A percentile compares a stretch with the other conserved stretches of the same genome.
These are phyloP conservation scores for Ustilago shanxiensis DNA, from an alignment of 1,284 basidiomycete genomes.

Conservation along the genomic window DNA sequence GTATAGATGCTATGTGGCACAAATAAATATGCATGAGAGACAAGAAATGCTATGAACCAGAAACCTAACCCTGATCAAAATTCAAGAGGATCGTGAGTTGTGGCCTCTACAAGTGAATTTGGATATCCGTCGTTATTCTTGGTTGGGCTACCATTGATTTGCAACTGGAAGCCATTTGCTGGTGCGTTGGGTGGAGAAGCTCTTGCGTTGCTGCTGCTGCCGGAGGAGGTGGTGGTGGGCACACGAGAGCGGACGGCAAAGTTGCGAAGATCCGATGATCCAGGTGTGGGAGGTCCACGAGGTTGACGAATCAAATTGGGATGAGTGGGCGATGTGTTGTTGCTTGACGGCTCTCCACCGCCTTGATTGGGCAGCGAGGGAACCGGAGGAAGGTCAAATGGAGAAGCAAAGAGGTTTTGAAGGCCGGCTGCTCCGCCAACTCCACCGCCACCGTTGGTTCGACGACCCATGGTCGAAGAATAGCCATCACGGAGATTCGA, in stretches of 20 bases:
- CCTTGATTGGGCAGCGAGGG: slow-evolving; percentile 39
- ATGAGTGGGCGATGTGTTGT: slow-evolving; percentile 28
- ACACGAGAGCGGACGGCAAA: slow-evolving; percentile 56
- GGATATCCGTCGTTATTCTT: slow-evolving; percentile 25
- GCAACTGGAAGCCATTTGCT: slow-evolving; percentile 26
- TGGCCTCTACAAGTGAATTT: slow-evolving; percentile 23
- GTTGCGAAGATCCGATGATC: slow-evolving; percentile 45
- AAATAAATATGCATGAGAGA: not conserved
- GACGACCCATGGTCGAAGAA: slow-evolving; percentile 63
- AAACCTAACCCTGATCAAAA: slow-evolving; percentile 19
- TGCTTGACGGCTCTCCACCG: slow-evolving; percentile 15
- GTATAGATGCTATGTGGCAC: not conserved
- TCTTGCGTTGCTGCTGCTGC: slow-evolving; percentile 5
- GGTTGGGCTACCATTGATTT: slow-evolving; percentile 41
- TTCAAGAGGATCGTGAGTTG: slow-evolving; percentile 50
- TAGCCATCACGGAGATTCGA: slow-evolving; percentile 61
- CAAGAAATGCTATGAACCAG: not conserved
- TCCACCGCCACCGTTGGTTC: slow-evolving; percentile 65
- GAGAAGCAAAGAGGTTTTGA: slow-evolving; percentile 61
- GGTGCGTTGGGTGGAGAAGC: slow-evolving; percentile 14
- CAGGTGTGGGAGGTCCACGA: slow-evolving; percentile 53
- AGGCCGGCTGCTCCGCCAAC: slow-evolving; percentile 54
- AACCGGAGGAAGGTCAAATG: slow-evolving; percentile 61
- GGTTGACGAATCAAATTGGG: slow-evolving; percentile 57
- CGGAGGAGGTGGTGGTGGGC: slow-evolving; percentile 19